Evolutionary conservation across 495 filamentous ascomycete genomes (phyloP).

Genomic region (Massariosphaeria phaeospora): DNA sequence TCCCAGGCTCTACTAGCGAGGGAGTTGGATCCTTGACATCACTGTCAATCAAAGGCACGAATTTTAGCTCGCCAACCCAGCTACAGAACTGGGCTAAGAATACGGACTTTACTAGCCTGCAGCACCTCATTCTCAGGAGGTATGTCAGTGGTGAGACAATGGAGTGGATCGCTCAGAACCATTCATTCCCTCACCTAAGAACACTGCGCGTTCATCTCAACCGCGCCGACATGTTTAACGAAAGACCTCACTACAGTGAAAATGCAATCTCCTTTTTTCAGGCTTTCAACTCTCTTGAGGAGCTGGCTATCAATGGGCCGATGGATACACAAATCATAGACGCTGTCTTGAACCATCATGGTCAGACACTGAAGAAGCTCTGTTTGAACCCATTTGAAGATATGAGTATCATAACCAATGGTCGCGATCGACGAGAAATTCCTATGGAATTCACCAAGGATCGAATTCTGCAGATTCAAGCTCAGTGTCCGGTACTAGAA

Average conservation of each 20-base stretch:
- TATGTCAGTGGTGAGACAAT: constrained; percentile 10
- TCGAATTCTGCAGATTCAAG: constrained; percentile 18
- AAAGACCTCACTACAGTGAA: constrained; percentile 19
- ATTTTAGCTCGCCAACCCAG: not conserved
- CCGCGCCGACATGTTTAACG: constrained; percentile 10
- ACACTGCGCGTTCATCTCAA: constrained; percentile 10
- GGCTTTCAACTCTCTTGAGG: constrained; percentile 16
- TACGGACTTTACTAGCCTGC: constrained; percentile 18
- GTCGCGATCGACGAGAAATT: constrained; percentile 18
- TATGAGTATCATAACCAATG: not conserved
- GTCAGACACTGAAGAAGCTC: constrained; percentile 19
- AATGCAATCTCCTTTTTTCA: constrained; percentile 21
- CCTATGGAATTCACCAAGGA: constrained; percentile 22
- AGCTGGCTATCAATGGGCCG: constrained; percentile 11
- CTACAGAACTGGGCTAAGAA: constrained; percentile 21
- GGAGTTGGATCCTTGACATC: constrained; percentile 21
- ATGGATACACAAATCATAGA: constrained; percentile 11
- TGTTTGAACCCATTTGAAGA: constrained; percentile 8
- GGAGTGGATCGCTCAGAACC: constrained; percentile 12
- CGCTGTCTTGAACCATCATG: constrained; percentile 15
- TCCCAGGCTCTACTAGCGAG: constrained; percentile 14
- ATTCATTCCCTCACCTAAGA: constrained; percentile 14
- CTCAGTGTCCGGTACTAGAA: constrained; percentile 13
- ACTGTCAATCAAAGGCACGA: constrained; percentile 8
- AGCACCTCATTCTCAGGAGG: constrained; percentile 18